Evolutionary conservation across 306 rosid species (phyloP), one percentile per base, ranked within the genome.

Genomic region (Comarum palustre): DNA sequence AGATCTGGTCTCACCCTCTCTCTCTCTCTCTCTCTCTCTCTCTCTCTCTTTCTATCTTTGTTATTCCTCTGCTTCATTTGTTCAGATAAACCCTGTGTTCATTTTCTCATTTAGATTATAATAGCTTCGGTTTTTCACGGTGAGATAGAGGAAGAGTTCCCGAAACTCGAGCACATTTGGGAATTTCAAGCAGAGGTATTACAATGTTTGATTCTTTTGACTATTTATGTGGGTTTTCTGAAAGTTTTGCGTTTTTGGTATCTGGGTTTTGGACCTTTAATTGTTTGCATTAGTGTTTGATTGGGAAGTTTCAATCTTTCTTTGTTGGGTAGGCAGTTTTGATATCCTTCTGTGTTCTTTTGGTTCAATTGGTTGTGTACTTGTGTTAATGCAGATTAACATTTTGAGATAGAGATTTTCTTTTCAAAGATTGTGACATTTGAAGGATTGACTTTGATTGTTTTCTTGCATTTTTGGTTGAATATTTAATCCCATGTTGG

Each of bases 181-280:
- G 76, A 75, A 15, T 69, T 82, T 75, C 74, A 6, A 69, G 80
- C 86, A 45, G 78, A 87, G 89, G 90, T 75, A 75, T 64, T 78
- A 0, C 6, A 47, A 66, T 17, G 51, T 27, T 34, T 66, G 8
- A 8, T 25, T 67, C 10, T 2, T 50, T 54, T 52, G 50, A 61
- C n/a, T 39, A 19, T 36, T 16, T 50, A 31, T 57, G 42, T 25
- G 55, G 42, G 41, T 72, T 57, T 58, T 72, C 19, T 57, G 42
- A 25, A 25, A 1, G 6, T 4, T 32, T 57, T 55, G 42, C 75
- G 27, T 11, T 8, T 25, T 55, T 8, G 52, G 22, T 12, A 19
- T 20, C 68, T 62, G 68, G 45, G 16, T 36, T 15, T 59, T 29
- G 65, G 0, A 14, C 16, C 32, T 9, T 3, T 10, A 6, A 60